Evolutionary conservation across 805 yeast species (phyloP).

Genomic region (Lipomyces anomalus): DNA sequence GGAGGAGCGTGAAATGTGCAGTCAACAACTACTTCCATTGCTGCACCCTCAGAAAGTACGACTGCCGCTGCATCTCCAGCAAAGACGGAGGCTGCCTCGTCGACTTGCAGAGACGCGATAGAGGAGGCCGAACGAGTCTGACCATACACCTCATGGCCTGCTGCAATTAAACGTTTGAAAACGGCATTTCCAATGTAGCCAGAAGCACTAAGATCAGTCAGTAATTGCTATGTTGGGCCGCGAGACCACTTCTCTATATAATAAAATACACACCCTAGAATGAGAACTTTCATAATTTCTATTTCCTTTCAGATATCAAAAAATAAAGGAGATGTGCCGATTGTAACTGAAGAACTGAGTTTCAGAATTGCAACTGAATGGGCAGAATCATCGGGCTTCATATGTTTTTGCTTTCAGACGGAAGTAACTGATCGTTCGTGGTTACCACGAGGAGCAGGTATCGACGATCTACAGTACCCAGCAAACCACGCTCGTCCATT

Average conservation of each 20-base stretch:
- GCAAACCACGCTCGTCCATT: no score
- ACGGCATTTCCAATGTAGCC: background rate
- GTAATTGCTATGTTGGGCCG: no score
- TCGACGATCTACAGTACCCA: no score
- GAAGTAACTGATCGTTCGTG: no score
- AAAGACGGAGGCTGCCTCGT: background rate
- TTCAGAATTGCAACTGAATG: no score
- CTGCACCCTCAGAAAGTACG: background rate
- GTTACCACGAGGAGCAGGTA: no score
- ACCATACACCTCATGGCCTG: background rate
- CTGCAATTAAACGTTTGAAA: background rate
- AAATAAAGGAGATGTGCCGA: no score
- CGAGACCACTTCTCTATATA: no score
- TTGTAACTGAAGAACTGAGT: no score
- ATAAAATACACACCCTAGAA: background rate
- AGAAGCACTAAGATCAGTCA: background rate
- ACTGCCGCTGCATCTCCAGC: background rate
- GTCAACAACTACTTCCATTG: background rate
- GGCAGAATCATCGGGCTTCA: no score
- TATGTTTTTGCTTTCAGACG: no score
- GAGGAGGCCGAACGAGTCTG: background rate
- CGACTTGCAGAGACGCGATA: background rate
- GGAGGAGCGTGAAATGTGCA: background rate
- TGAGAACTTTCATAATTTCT: background rate
- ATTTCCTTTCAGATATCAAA: no score